Conservation (phyloP, 768 basidiomycete species). For the Trametes punicea region DNA sequence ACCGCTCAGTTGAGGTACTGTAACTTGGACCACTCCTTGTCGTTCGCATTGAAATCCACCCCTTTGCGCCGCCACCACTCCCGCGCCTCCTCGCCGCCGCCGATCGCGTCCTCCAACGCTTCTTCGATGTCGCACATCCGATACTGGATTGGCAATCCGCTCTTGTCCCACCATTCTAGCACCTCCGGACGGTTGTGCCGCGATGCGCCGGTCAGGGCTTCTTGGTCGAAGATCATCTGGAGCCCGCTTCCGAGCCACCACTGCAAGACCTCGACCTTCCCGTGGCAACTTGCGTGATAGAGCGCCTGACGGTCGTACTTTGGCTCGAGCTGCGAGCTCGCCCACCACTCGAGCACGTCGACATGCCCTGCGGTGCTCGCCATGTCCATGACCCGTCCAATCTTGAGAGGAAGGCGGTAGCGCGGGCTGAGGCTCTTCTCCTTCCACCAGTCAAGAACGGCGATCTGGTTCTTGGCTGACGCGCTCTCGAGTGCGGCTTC, state of each 20-base stretch:
- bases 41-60: slow-evolving; percentile 78
- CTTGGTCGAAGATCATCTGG: slow-evolving; percentile 76
- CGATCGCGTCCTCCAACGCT: slow-evolving; percentile 83
- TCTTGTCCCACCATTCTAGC: slow-evolving; percentile 86
- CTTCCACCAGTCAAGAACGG: slow-evolving; percentile 84
- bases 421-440: slow-evolving; percentile 39
- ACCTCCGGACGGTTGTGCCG: slow-evolving; percentile 78
- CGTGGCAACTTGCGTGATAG: slow-evolving; percentile 75
- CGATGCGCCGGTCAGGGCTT: slow-evolving; percentile 76
- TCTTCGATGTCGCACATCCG: slow-evolving; percentile 92
- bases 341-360: slow-evolving; percentile 83
- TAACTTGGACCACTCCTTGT: slow-evolving; percentile 86
- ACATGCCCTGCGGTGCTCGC: slow-evolving; percentile 78
- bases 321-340: slow-evolving; percentile 68
- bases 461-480: slow-evolving; percentile 72
- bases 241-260: slow-evolving; percentile 84
- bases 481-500: slow-evolving; percentile 79
- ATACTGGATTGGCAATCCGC: slow-evolving; percentile 76
- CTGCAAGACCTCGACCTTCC: slow-evolving; percentile 73
- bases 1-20: slow-evolving; percentile 55
- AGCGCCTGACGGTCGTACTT: slow-evolving; percentile 78
- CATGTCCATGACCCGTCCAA: slow-evolving; percentile 83
- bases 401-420: slow-evolving; percentile 61
- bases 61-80: slow-evolving; percentile 82
- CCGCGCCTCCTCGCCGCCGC: slow-evolving; percentile 71